phyloP scores from a whole-genome alignment of 345 rosid genomes.

The Brassica carinata region DNA sequence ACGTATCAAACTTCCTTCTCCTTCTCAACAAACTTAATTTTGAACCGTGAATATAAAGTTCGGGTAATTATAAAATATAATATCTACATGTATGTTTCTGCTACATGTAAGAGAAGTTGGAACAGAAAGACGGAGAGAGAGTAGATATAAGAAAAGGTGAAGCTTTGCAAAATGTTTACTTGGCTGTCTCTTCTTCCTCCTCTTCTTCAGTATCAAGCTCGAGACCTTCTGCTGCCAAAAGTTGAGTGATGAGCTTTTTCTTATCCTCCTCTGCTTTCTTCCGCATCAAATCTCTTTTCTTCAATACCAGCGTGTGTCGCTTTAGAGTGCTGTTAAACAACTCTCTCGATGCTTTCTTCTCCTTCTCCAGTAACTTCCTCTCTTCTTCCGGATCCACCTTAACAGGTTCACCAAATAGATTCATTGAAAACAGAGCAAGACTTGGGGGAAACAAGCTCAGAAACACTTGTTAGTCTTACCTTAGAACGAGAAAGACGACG shows the following conservation, averaged over 20 bases:
- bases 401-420: background rate
- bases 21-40: background rate
- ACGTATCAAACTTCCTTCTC: background rate
- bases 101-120: background rate
- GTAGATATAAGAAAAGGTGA: slow-evolving; percentile 1
- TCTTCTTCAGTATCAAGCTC: slow-evolving; percentile 80
- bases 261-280: slow-evolving; percentile 82
- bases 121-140: background rate
- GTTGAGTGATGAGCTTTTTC: slow-evolving; percentile 59
- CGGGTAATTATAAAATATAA: background rate
- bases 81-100: slow-evolving; percentile 25
- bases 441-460: background rate
- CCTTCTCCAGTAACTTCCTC: slow-evolving; percentile 72
- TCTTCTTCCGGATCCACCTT: slow-evolving; percentile 94
- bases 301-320: slow-evolving; percentile 78
- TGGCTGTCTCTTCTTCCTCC: slow-evolving; percentile 41
- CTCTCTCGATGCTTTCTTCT: slow-evolving; percentile 81
- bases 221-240: slow-evolving; percentile 89
- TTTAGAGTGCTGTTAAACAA: slow-evolving; percentile 61
- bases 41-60: background rate
- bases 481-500: slow-evolving; percentile 89
- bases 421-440: background rate
- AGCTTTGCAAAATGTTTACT: slow-evolving; percentile 22
- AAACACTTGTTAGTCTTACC: slow-evolving; percentile 44
- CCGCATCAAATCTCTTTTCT: slow-evolving; percentile 89